Evolutionary conservation across 2,329 filamentous ascomycete species (phyloP).

Genomic region (Colletotrichum sp.): DNA sequence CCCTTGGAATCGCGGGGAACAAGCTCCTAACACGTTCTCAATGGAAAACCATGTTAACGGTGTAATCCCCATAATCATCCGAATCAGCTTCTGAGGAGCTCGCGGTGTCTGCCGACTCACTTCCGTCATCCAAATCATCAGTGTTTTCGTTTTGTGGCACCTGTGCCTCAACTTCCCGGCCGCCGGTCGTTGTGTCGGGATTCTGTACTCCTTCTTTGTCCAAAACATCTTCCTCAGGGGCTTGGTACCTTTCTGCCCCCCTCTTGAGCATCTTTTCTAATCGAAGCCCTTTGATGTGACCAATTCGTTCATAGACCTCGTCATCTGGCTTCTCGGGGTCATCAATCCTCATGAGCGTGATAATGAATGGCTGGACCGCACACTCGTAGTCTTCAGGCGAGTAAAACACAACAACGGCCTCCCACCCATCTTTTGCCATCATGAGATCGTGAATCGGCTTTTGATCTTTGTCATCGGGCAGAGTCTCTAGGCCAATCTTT

Average conservation of each 20-base stretch:
- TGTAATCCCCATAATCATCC: neutral
- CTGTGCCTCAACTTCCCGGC: too few species aligned
- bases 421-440: neutral
- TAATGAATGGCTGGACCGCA: neutral
- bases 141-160: neutral
- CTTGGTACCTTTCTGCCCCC: neutral
- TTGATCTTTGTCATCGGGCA: neutral
- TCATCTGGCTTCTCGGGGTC: neutral
- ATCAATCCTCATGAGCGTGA: neutral
- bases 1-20: neutral
- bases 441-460: neutral
- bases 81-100: neutral
- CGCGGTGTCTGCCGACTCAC: rapidly evolving
- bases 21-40: neutral
- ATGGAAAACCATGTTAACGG: neutral
- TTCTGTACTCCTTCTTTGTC: rapidly evolving
- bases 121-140: neutral
- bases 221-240: neutral
- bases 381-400: neutral
- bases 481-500: neutral
- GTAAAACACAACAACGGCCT: neutral
- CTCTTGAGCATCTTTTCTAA: neutral
- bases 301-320: neutral
- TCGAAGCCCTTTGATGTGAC: neutral
- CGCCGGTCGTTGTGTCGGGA: too few species aligned